Base-by-base conservation (phyloP, 148 eudicot genomes). In the Gaultheria prostrata region DNA sequence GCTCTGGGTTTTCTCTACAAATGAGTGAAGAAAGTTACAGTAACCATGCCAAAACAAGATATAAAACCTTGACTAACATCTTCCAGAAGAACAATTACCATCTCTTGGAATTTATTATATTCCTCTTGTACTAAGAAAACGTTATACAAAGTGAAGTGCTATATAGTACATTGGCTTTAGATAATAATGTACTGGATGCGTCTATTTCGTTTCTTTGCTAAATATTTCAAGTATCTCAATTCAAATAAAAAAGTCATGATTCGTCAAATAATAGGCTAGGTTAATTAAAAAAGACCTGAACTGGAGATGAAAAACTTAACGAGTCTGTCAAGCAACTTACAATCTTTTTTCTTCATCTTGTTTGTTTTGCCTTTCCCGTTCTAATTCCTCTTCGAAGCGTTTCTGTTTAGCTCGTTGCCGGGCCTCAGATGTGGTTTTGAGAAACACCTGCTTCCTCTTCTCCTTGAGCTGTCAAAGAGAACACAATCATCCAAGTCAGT, bases 321-420 rank as follows among this genome's bases (percentile, higher is more conserved):
- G 54, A 80, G 76, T 48, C 43, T 39, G 43, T 39, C 53, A 49
- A 59, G 83, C 20, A 82, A 89, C 95, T 76, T 93, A 97, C 99
- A 92, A 85, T 84, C 99, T 93, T 79, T 85, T 97, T 84, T 91
- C 91, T 90, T 97, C 99, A 83, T 97, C 99, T 82, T 87, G 90
- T 82, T 91, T 92, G 89, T 88, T 93, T 89, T 87, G 90, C 89
- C 89, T 93, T 84, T 91, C 99, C 86, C 94, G 85, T 76, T 87
- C 93, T 82, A 90, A 57, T 79, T 95, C 99, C 88, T 95, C 98
- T 83, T 94, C 99, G 21, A 87, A 77, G 79, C 97, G 98, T 86
- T 92, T 95, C 90, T 95, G 99, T 85, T 93, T 97, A 70, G 95
- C 97, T 90, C 95, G 93, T 87, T 95, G 98, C 82, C 99, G 93